Base-by-base conservation (phyloP, 352 stramenopile genomes). In the Phytophthora hibernalis region DNA sequence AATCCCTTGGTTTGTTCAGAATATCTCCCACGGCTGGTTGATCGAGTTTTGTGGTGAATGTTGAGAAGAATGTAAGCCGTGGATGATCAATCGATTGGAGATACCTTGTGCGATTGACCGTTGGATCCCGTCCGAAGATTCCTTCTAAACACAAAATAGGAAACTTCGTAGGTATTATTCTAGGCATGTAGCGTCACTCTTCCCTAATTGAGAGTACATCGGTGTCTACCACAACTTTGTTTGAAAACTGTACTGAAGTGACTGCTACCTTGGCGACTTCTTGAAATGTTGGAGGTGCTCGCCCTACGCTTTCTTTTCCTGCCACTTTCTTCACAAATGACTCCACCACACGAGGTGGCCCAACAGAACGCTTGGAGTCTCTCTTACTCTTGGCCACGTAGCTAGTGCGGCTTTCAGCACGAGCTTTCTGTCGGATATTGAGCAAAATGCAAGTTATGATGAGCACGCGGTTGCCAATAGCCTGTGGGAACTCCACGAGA, bases 401-500 rank as follows among this genome's bases (percentile, higher is more conserved):
- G 35, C 26, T 45, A 18, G 10, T 68, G 37, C 26, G 43, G 26
- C 12, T 52, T 16, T 12, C 12, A 9, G 16, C 7, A 8, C 35
- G 52, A 33, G 21, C 7, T 59, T 71, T 66, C 2, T 37, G 13
- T 1, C 48, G 55, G n/a, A 71, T 11, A 16, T 66, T 71, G 5
- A 71, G 38, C 2, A 62, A 2, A 20, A 72, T 72, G 28, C 58
- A 77, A 1, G 45, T 13, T 22, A 58, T 51, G 15, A 70, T 64
- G 1, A 65, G 53, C 16, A 62, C 26, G 2, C 69, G 57, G 8
- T 60, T 37, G 20, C 42, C 65, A 11, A 77, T 40, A 10, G 20
- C 52, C 26, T 73, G 64, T 6, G 52, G 40, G 10, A 61, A 70
- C 26, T 72, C 69, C 58, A 73, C 13, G 57, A 53, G 0, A 73